phyloP scores from a whole-genome alignment of 106 monocot genomes.

The Apostasia shenzhenica region DNA sequence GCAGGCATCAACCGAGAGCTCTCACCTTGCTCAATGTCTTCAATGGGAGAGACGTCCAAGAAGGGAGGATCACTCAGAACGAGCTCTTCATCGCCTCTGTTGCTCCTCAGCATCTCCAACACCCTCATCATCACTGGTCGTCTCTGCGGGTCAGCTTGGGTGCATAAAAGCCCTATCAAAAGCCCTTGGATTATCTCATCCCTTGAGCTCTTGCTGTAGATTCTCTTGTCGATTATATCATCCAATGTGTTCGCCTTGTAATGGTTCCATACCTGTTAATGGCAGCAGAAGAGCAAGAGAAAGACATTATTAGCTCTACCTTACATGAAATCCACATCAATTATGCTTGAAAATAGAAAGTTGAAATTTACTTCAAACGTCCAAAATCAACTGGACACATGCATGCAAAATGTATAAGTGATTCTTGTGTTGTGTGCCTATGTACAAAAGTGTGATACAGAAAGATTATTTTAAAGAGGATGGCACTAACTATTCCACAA shows the following conservation, averaged over 20 bases:
- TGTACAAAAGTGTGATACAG: too few species aligned
- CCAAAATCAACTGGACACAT: too few species aligned
- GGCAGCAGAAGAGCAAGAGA: background rate
- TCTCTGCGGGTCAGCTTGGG: slow-evolving; percentile 30
- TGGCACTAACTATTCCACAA: too few species aligned
- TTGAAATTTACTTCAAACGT: too few species aligned
- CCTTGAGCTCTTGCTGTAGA: slow-evolving; percentile 22
- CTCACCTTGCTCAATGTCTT: slow-evolving; percentile 7
- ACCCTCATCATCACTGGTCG: slow-evolving; percentile 42
- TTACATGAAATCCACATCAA: too few species aligned
- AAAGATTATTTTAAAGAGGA: too few species aligned
- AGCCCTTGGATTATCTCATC: slow-evolving; percentile 32
- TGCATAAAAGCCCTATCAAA: slow-evolving; percentile 35
- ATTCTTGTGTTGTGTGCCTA: too few species aligned
- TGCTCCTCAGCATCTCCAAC: slow-evolving; percentile 43
- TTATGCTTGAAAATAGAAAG: too few species aligned
- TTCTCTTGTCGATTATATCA: slow-evolving; percentile 23
- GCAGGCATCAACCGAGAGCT: slow-evolving; percentile 3
- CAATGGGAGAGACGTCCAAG: slow-evolving; percentile 13
- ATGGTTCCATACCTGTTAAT: slow-evolving; percentile 44
- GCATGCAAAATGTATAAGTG: too few species aligned
- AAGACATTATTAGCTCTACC: too few species aligned
- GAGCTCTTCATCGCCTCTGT: slow-evolving; percentile 15
- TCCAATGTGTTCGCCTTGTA: slow-evolving; percentile 31
- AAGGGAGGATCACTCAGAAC: slow-evolving; percentile 49